Evolutionary conservation across 2,329 filamentous ascomycete genomes (phyloP).

Genomic region (Byssoonygena ceratinophila): DNA sequence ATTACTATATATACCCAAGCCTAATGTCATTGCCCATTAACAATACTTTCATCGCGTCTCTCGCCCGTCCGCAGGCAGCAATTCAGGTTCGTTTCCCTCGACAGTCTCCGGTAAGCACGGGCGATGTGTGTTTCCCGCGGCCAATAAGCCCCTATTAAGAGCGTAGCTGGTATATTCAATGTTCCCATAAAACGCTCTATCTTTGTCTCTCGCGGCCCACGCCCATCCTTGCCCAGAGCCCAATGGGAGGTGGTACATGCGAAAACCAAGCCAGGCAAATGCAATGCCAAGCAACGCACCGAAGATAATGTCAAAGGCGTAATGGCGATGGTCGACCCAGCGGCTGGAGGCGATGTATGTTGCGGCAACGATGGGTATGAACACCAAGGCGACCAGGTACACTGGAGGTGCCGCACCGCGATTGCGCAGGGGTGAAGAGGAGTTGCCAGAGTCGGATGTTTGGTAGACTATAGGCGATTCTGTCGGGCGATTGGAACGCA

Average conservation of each 20-base stretch:
- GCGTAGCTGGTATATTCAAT: conserved; percentile 26
- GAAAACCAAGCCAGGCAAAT: conserved; percentile 63
- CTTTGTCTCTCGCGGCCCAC: conserved; percentile 66
- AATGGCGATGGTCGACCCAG: conserved; percentile 80
- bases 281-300: conserved; percentile 69
- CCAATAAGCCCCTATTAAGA: background rate
- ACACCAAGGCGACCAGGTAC: conserved; percentile 60
- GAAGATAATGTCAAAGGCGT: conserved; percentile 83
- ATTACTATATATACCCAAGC: background rate
- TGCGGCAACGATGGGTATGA: conserved; percentile 62
- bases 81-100: background rate
- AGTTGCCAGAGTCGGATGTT: background rate
- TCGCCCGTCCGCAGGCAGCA: background rate
- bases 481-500: conserved; percentile 20
- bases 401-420: conserved; percentile 74
- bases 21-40: background rate
- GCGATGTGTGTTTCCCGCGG: background rate
- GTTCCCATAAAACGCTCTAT: conserved; percentile 53
- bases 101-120: background rate
- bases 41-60: background rate
- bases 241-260: conserved; percentile 77
- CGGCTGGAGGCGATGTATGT: conserved; percentile 77
- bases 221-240: conserved; percentile 73
- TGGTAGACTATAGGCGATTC: background rate
- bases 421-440: conserved; percentile 48